Base-by-base conservation (phyloP, 179 eudicot species). In the Silene noctiflora region DNA sequence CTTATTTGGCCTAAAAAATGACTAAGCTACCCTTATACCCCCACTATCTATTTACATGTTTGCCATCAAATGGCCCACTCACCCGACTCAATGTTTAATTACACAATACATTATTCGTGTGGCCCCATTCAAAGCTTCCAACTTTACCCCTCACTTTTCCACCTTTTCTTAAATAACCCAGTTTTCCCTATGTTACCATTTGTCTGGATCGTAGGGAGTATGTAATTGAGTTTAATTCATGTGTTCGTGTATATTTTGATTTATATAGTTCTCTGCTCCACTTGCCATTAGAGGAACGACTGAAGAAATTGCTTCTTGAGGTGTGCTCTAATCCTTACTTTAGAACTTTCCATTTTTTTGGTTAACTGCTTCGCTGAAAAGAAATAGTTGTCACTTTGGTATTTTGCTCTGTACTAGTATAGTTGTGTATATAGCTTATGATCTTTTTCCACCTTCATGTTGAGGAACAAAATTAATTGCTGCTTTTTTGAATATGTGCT, bases 221-320 rank as follows among this genome's bases (percentile, higher is more conserved):
- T 25, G 17, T 59, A 66, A 1, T 8, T 20, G 58, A 27, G 71
- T 14, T 66, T 65, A 29, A 16, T 33, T 48, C 42, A 25, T 62
- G 67, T 58, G 44, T 9, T 66, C 31, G 35, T 42, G n/a, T 63
- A 25, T 75, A 22, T 55, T 42, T 71, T 73, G 70, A 20, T 78
- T 61, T 22, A 44, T 78, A 73, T 88, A 95, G 99, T 83, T 69
- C 20, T 72, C 81, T 92, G 87, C 87, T 81, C 77, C 69, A 83
- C 74, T 69, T 91, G 75, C 91, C 97, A 22, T 81, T 95, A 77
- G 92, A 87, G 75, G 91, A 91, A 64, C 91, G 97, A 55, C 72
- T 82, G 19, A 91, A 78, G 86, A 84, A 24, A 27, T 84, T 69
- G 87, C 80, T 95, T 75, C 75, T 76, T 71, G 88, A 95, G 99